Percentiles rank a stretch among this genome's conserved stretches.
phyloP scores from a whole-genome alignment of 1,284 basidiomycete genomes.

The Heterobasidion irregulare region DNA sequence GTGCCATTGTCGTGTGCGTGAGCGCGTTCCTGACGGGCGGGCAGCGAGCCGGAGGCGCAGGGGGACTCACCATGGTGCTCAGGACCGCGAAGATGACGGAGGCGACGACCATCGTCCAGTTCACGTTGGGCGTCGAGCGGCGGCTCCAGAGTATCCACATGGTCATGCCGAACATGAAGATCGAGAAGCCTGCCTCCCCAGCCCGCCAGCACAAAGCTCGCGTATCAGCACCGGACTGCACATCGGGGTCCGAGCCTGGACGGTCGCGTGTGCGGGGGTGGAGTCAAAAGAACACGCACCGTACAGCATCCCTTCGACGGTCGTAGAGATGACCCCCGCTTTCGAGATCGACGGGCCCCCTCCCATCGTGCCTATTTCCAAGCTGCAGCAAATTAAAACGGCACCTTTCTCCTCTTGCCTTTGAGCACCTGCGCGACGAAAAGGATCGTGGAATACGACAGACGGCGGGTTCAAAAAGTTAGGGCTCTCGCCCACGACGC shows the following conservation, averaged over 20 bases:
- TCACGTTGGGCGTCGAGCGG: slow-evolving; percentile 1
- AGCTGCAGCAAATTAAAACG: neutral
- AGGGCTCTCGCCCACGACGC: too few species aligned
- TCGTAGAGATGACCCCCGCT: neutral
- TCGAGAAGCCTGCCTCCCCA: neutral
- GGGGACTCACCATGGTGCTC: neutral
- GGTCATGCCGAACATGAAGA: slow-evolving; percentile 4
- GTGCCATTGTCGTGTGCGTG: neutral
- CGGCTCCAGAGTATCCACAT: neutral
- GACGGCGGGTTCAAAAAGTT: too few species aligned
- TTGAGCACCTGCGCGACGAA: too few species aligned
- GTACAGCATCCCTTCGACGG: neutral
- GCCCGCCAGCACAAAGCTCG: too few species aligned
- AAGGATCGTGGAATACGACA: too few species aligned
- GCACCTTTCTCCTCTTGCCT: too few species aligned
- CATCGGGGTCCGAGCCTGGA: too few species aligned
- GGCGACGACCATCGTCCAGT: slow-evolving; percentile 4
- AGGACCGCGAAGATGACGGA: slow-evolving; percentile 5
- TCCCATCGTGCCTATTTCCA: neutral
- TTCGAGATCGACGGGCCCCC: neutral
- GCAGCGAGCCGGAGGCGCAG: too few species aligned
- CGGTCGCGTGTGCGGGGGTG: neutral
- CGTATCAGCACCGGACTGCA: too few species aligned
- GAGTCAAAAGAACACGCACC: neutral
- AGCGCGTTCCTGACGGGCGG: neutral